Conservation (phyloP, 768 basidiomycete genomes). For the Dentipellis sp. region DNA sequence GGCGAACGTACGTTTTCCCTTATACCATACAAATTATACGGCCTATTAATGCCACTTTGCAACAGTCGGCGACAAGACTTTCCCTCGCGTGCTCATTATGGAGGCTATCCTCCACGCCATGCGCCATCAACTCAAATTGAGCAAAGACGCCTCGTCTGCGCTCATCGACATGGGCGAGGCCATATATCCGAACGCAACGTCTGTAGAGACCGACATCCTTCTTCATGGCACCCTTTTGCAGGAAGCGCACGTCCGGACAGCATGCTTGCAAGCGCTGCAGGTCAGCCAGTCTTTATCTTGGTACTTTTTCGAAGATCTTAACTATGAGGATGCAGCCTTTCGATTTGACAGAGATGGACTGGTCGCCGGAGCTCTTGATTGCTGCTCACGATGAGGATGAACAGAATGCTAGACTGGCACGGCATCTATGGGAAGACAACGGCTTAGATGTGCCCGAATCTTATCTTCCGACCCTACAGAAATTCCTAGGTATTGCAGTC, state of each 20-base stretch:
- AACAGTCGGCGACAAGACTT: slow-evolving; percentile 59
- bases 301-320: background rate
- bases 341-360: slow-evolving; percentile 90
- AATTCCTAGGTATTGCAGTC: slow-evolving; percentile 52
- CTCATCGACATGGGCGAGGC: slow-evolving; percentile 78
- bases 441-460: slow-evolving; percentile 77
- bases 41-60: too few species aligned
- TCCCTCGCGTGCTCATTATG: slow-evolving; percentile 67
- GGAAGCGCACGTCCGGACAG: slow-evolving; percentile 80
- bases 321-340: slow-evolving; percentile 49
- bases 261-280: slow-evolving; percentile 87
- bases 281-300: slow-evolving; percentile 27
- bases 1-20: slow-evolving; percentile 51
- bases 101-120: slow-evolving; percentile 65
- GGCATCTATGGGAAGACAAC: slow-evolving; percentile 90
- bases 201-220: slow-evolving; percentile 55
- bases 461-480: slow-evolving; percentile 48
- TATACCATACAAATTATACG: background rate
- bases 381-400: slow-evolving; percentile 85
- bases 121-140: slow-evolving; percentile 66
- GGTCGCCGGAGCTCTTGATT: slow-evolving; percentile 84
- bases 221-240: slow-evolving; percentile 71
- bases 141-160: slow-evolving; percentile 75
- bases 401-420: slow-evolving; percentile 77
- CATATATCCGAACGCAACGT: slow-evolving; percentile 53